Base-by-base conservation (phyloP, 768 basidiomycete genomes). In the Tylopilus subfusipes region DNA sequence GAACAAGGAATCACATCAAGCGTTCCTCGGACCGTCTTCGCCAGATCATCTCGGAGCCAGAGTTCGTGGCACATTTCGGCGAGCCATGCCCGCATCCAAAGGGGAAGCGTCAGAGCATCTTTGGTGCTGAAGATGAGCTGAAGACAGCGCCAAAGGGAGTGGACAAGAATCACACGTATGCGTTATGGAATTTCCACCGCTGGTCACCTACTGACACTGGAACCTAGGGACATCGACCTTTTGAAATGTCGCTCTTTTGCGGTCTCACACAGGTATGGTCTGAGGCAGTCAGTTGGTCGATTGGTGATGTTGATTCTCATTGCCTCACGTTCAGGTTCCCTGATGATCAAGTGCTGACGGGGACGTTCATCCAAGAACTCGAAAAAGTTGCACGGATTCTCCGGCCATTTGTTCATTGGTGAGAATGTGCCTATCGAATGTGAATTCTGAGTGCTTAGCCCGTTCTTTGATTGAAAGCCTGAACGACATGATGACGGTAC, bases 71-170 rank as follows among this genome's bases (percentile, higher is more conserved):
- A 43, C 74, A 83, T 57, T 98, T 96, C 61, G 96, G 93, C 1
- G 74, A 82, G 49, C 77, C 92, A 0, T 75, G 72, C 47, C 84
- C 83, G 1, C 75, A 82, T 58, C 75, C 82, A 16, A 78, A 86
- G 52, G 87, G 89, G 18, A 71, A 75, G 52, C 73, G 85, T 48
- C 79, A 80, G 64, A 96, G 79, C 63, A 82, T 99, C 2, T 99
- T 95, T 68, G 95, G 96, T 0, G 67, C 71, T 52, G 92, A 95
- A 2, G 94, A 93, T 61, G 86, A 93, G 66, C 74, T 97, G 29
- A 98, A 97, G 73, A 84, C 83, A 0, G 91, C 93, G 6, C 95
- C 95, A 1, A 98, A 97, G 65, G 95, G 93, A 0, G 73, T 96
- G 10, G 81, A 82, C 48, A 98, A 93, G 71, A 79, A 78, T 29